Base-by-base conservation (phyloP, 306 rosid genomes). In the Prinsepia uniflora region DNA sequence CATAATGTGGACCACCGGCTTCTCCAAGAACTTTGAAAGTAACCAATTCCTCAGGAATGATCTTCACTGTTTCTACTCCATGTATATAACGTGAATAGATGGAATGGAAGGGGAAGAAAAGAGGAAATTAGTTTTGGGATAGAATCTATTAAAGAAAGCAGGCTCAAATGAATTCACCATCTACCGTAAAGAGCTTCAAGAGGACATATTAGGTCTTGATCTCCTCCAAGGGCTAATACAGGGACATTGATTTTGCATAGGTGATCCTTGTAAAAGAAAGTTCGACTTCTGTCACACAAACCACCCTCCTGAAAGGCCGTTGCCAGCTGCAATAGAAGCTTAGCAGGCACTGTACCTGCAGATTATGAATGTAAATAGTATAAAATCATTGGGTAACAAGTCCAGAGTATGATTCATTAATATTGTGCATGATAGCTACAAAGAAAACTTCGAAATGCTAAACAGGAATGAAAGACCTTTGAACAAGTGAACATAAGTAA, bases 151-250 rank as follows among this genome's bases (percentile, higher is more conserved):
- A 5, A 59, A 44, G 54, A 57, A 60, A 52, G 6, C 14, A 30
- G 20, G 60, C 14, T 63, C 49, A 53, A 13, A 19, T 22, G 68
- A 6, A 61, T 66, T 75, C 52, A 53, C 54, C 71, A 69, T 72
- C 46, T 87, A 93, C 98, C 98, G 4, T 90, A 87, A 63, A 90
- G 92, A 50, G 98, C 98, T 79, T 93, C 98, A 14, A 96, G 94
- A 47, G 98, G 96, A 74, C 98, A 93, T 57, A 90, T 83, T 42
- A 79, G 76, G 82, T 93, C 98, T 52, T 77, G 85, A 75, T 93
- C 98, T 77, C 98, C 98, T 0, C 94, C 98, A 60, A 93, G 71
- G 7, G 96, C 96, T 54, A 93, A 80, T 44, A 93, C 67, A 44
- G 97, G 98, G 65, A 93, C 84, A 48, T 80, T 81, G 82, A 79